Base-by-base conservation (phyloP, 1,139 yeast genomes). In the Saccharomyces hybrid region DNA sequence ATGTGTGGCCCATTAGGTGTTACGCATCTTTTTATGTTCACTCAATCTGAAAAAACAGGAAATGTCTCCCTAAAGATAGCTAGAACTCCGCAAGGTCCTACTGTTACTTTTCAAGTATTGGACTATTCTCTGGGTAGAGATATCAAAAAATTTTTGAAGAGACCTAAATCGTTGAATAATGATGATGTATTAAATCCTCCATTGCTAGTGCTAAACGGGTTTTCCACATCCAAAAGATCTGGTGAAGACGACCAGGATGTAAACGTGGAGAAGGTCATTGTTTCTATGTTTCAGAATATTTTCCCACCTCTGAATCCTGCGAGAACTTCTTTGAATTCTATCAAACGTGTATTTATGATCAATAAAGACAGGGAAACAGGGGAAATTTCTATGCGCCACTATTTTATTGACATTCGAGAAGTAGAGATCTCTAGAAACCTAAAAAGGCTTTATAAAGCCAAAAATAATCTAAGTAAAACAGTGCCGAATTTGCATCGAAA, bases 1-100 rank as follows among this genome's bases (percentile, higher is more conserved):
- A 91, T 93, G 97, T 90, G 97, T 42, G 99, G 99, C 4, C 98
- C 99, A 7, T 76, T 93, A 52, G 96, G 96, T 41, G 96, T 95
- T 13, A 79, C 93, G 7, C 96, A 93, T 70, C 72, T 95, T 67
- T 82, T 93, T 73, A 76, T 93, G 27, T 90, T 93, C 73, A 85
- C 91, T 59, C 96, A 89, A 67, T 81, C 89, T 48, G 85, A 82
- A 61, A 79, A 78, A 48, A 76, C 85, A 2, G 98, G 97, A 6
- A 84, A 83, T 57, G 84, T 95, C 9, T 85, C 93, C 51, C 75
- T 95, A 61, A 80, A 98, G 65, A 73, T 95, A 52, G 91, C 95
- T 2, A 81, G 89, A 64, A 81, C 93, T 74, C 97, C 99, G 34
- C 78, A 91, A 58, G 99, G 99, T 5, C 99, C 99, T 28, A 90